Evolutionary conservation across 352 stramenopile genomes (phyloP).

Genomic region (Phytophthora citrophthora): DNA sequence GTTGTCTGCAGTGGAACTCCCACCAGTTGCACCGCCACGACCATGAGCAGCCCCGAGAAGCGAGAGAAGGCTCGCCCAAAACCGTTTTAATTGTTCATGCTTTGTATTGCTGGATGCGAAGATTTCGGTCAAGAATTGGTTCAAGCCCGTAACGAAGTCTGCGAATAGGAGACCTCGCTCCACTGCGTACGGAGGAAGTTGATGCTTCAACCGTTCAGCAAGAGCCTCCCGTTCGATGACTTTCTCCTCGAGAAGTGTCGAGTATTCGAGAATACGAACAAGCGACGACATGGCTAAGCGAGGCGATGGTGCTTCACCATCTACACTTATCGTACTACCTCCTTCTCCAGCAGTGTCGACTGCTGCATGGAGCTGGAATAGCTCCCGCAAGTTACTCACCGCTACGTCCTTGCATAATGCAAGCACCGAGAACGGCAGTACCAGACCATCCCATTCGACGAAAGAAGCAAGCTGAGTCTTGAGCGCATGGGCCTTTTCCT

Average conservation of each 20-base stretch:
- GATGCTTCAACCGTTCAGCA: conserved; percentile 24
- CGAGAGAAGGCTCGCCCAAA: conserved; percentile 60
- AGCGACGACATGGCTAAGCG: conserved; percentile 51
- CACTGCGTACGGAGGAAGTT: conserved; percentile 53
- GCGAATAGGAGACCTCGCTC: conserved; percentile 58
- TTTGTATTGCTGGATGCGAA: conserved; percentile 38
- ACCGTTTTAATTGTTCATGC: conserved; percentile 48
- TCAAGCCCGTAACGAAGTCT: conserved; percentile 62
- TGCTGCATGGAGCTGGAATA: conserved; percentile 57
- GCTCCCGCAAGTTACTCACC: conserved; percentile 51
- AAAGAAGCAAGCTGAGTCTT: conserved; percentile 56
- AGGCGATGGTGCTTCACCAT: conserved; percentile 17
- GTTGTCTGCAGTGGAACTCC: neutral
- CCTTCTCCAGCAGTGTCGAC: conserved; percentile 9
- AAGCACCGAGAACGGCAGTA: conserved; percentile 56
- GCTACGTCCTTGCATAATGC: conserved; percentile 58
- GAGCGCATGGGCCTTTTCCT: conserved; percentile 52
- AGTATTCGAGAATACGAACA: conserved; percentile 56
- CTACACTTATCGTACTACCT: neutral
- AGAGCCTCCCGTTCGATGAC: conserved; percentile 40
- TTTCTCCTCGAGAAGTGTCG: conserved; percentile 45
- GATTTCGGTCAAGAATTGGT: conserved; percentile 47
- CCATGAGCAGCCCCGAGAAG: conserved; percentile 31
- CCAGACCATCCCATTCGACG: conserved; percentile 59
- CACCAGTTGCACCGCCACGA: conserved; percentile 3